A percentile compares a stretch with the other conserved stretches of the same genome.
These are phyloP conservation scores for Xylaria sp. DNA, from an alignment of 2,329 filamentous ascomycete genomes.

Conservation along the genomic window DNA sequence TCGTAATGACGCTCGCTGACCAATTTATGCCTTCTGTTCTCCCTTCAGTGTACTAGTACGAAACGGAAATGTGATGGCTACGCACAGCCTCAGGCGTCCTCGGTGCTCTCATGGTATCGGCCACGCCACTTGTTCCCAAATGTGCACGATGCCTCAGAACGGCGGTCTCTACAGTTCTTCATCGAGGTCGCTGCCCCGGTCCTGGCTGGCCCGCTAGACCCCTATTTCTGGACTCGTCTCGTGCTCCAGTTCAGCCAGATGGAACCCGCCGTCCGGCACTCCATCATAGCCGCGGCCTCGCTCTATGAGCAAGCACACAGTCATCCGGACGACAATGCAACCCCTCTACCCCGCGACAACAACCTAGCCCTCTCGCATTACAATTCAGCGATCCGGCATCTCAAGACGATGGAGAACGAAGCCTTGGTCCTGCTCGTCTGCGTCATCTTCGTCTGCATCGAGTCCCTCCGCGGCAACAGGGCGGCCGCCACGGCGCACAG, in stretches of 20 bases:
- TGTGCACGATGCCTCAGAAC: constrained; percentile 37
- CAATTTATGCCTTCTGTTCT: neutral
- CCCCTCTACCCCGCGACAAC: constrained; percentile 30
- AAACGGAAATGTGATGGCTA: constrained; percentile 46
- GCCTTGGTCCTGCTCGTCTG: constrained; percentile 48
- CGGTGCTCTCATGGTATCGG: constrained; percentile 43
- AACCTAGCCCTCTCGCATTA: constrained; percentile 48
- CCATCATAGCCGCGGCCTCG: constrained; percentile 48
- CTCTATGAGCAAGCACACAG: constrained; percentile 44
- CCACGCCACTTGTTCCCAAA: constrained; percentile 41
- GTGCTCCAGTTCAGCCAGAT: constrained; percentile 46
- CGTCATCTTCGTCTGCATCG: constrained; percentile 51
- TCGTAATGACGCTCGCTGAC: neutral
- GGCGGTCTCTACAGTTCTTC: constrained; percentile 47
- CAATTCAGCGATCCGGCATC: constrained; percentile 47
- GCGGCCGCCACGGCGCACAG: constrained; percentile 46
- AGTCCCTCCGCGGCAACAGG: constrained; percentile 47
- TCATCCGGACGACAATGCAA: constrained; percentile 10
- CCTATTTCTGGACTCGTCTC: constrained; percentile 50
- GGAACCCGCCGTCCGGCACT: constrained; percentile 47
- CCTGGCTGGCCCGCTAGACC: constrained; percentile 45
- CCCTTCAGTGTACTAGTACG: constrained; percentile 33
- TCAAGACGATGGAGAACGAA: constrained; percentile 41
- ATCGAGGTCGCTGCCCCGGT: constrained; percentile 45
- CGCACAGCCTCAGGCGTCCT: constrained; percentile 15